phyloP scores from a whole-genome alignment of 495 filamentous ascomycete genomes.

The Penicillium coffeae region DNA sequence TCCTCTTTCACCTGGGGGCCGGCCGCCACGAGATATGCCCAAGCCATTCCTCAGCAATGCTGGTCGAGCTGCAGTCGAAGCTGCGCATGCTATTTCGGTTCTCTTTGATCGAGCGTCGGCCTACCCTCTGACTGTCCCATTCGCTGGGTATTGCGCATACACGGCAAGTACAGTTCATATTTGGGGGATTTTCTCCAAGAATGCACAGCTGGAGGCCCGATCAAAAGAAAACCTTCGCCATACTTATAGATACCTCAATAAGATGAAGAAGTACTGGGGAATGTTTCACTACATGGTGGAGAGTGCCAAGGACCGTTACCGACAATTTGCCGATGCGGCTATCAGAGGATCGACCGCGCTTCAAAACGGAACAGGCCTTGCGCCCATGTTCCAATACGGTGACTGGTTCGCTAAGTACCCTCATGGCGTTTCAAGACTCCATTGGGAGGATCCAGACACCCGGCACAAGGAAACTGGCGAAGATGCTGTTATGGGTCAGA shows the following conservation, averaged over 20 bases:
- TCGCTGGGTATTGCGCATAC: constrained; percentile 92
- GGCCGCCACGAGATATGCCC: constrained; percentile 70
- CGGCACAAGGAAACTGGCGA: constrained; percentile 68
- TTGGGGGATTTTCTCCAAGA: constrained; percentile 83
- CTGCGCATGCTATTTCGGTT: constrained; percentile 85
- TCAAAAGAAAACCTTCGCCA: constrained; percentile 84
- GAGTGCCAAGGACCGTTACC: constrained; percentile 86
- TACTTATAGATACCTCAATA: constrained; percentile 84
- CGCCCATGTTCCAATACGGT: constrained; percentile 86
- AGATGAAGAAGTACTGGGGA: constrained; percentile 97
- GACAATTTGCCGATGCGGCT: constrained; percentile 76
- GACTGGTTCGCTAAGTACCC: constrained; percentile 98
- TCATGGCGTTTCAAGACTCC: constrained; percentile 77
- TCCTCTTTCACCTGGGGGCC: constrained; percentile 61
- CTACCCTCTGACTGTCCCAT: constrained; percentile 81
- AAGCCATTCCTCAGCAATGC: constrained; percentile 74
- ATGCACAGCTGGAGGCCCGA: constrained; percentile 65
- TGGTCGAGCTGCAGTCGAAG: constrained; percentile 70
- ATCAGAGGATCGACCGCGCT: constrained; percentile 43
- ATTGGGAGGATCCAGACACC: constrained; percentile 74
- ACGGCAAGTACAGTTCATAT: constrained; percentile 89
- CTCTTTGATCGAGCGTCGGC: constrained; percentile 76
- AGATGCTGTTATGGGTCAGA: constrained; percentile 78
- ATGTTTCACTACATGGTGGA: constrained; percentile 97
- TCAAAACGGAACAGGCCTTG: constrained; percentile 47